phyloP scores from a whole-genome alignment of 1,284 basidiomycete species.

The Anthracocystis walkeri region DNA sequence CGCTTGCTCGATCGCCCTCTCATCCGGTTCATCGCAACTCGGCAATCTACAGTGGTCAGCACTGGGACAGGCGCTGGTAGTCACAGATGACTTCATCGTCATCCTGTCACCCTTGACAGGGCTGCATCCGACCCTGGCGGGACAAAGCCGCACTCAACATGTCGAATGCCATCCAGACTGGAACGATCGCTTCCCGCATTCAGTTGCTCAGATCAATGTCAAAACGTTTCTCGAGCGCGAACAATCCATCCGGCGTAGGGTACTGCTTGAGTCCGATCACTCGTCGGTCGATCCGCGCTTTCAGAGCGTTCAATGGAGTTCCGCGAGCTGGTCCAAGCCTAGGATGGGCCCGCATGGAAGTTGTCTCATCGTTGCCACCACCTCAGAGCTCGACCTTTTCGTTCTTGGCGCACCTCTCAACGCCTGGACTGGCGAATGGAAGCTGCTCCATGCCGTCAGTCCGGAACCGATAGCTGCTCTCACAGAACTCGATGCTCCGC shows the following conservation, averaged over 20 bases:
- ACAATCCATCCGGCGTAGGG: constrained; percentile 15
- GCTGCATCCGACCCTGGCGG: constrained; percentile 21
- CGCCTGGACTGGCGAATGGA: constrained; percentile 42
- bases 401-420: constrained; percentile 39
- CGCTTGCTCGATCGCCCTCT: constrained; percentile 32
- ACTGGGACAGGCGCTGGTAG: constrained; percentile 39
- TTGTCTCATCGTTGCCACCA: constrained; percentile 43
- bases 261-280: constrained; percentile 37
- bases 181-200: constrained; percentile 40
- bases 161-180: constrained; percentile 43
- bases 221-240: constrained; percentile 41
- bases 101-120: constrained; percentile 29
- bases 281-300: constrained; percentile 33
- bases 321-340: constrained; percentile 45
- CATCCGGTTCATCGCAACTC: constrained; percentile 13
- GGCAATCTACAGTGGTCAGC: constrained; percentile 45
- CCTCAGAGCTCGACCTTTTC: constrained; percentile 46
- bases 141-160: constrained; percentile 24
- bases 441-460: constrained; percentile 25
- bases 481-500: neutral
- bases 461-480: constrained; percentile 7
- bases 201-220: constrained; percentile 36
- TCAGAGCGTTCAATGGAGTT: constrained; percentile 26
- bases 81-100: constrained; percentile 34
- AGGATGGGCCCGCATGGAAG: constrained; percentile 37